Evolutionary conservation across 768 basidiomycete genomes (phyloP).

Genomic region (Peribolospora kevripleyi): DNA sequence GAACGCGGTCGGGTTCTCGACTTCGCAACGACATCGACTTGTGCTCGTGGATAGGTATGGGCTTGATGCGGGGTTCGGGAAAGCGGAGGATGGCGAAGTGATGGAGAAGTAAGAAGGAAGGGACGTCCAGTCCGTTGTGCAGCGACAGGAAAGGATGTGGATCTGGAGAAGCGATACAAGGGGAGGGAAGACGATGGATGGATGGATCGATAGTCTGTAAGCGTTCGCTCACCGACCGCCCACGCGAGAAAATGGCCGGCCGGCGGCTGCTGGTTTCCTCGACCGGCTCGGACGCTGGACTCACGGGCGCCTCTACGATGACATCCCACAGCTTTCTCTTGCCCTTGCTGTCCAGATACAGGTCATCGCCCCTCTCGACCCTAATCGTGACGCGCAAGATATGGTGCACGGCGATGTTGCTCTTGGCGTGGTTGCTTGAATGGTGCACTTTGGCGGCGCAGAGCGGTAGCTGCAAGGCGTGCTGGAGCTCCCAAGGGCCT

Average conservation of each 20-base stretch:
- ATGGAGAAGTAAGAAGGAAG: constrained; percentile 43
- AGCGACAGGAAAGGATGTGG: constrained; percentile 66
- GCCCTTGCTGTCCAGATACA: constrained; percentile 36
- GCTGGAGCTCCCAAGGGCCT: constrained; percentile 68
- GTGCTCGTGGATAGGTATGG: too few species aligned
- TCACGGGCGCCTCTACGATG: constrained; percentile 27
- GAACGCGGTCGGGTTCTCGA: too few species aligned
- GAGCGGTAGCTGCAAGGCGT: constrained; percentile 41
- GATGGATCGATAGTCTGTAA: too few species aligned
- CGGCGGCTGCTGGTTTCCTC: too few species aligned
- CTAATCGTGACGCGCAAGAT: constrained; percentile 56
- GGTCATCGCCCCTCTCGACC: constrained; percentile 56
- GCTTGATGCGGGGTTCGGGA: too few species aligned
- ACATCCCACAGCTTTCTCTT: constrained; percentile 68
- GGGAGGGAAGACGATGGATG: too few species aligned
- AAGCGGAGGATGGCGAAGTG: too few species aligned
- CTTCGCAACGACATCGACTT: too few species aligned
- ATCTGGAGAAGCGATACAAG: constrained; percentile 17
- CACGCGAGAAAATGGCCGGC: too few species aligned
- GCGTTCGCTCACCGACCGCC: too few species aligned
- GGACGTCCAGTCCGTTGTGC: constrained; percentile 51
- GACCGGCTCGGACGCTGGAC: too few species aligned
- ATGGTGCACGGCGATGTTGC: constrained; percentile 52
- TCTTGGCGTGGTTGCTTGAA: constrained; percentile 52
- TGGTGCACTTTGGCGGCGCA: constrained; percentile 33